phyloP scores from a whole-genome alignment of 1,284 basidiomycete species.

The Omphalotus olearius region DNA sequence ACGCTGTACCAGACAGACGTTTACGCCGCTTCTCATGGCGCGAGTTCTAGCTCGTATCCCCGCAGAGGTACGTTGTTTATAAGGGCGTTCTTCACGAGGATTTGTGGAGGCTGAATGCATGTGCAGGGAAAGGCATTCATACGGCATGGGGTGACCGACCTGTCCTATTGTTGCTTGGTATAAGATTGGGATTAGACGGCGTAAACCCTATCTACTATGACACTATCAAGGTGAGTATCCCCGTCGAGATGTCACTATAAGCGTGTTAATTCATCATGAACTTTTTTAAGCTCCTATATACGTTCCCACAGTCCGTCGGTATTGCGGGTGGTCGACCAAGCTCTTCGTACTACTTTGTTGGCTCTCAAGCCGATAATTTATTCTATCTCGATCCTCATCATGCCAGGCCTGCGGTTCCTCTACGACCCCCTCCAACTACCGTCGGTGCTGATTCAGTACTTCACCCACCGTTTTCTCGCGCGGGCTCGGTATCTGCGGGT shows the following conservation, averaged over 20 bases:
- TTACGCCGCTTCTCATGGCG: conserved; percentile 68
- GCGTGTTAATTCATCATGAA: background rate
- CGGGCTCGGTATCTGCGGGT: background rate
- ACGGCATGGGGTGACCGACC: conserved; percentile 76
- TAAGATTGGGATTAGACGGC: conserved; percentile 86
- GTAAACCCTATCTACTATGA: conserved; percentile 96
- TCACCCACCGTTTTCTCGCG: no score
- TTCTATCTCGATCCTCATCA: conserved; percentile 98
- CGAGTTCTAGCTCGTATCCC: conserved; percentile 17
- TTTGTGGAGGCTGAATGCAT: background rate
- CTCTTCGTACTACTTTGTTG: conserved; percentile 97
- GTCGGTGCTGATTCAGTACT: background rate
- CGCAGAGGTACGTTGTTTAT: conserved; percentile 2
- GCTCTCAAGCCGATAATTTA: conserved; percentile 82
- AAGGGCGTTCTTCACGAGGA: background rate
- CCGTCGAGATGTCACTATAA: background rate
- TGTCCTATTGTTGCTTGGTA: conserved; percentile 84
- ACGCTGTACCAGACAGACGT: conserved; percentile 87
- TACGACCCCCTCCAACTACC: conserved; percentile 46
- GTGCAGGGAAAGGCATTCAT: conserved; percentile 7
- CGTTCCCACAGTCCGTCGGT: conserved; percentile 92
- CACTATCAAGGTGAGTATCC: conserved; percentile 74
- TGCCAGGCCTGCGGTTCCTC: conserved; percentile 75
- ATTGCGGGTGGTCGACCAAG: conserved; percentile 95
- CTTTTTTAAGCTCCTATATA: conserved; percentile 68